Conservation (phyloP, 352 stramenopile species). For the Phytopythium oedochilum region DNA sequence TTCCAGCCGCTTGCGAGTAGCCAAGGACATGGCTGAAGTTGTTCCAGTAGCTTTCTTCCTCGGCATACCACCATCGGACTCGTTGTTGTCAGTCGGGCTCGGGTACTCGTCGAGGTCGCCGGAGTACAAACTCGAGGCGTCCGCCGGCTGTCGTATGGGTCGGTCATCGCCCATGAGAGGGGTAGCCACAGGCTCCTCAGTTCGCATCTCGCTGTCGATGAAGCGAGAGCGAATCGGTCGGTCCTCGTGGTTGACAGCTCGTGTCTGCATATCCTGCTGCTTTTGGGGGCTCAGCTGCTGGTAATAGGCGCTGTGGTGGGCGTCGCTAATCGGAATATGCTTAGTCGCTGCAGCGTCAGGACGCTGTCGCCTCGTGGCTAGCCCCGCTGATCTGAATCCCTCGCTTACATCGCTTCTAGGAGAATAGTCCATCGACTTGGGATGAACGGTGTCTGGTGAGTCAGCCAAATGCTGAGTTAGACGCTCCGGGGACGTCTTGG, state of each 20-base stretch:
- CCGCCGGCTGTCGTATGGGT: constrained; percentile 28
- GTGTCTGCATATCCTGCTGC: constrained; percentile 38
- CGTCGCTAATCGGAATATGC: background rate
- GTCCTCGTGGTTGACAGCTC: constrained; percentile 19
- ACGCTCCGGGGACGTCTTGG: constrained; percentile 6
- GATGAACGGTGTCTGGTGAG: background rate
- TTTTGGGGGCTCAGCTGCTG: constrained; percentile 32
- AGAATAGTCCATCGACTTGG: background rate
- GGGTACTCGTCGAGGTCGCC: constrained; percentile 1
- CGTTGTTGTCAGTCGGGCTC: constrained; percentile 16
- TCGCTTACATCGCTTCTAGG: background rate
- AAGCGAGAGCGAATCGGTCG: constrained; percentile 33
- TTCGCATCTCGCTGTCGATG: constrained; percentile 6
- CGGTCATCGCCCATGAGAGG: constrained; percentile 18
- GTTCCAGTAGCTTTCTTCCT: constrained; percentile 3
- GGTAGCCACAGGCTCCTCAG: background rate
- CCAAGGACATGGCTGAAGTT: constrained; percentile 3
- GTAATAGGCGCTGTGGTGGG: background rate
- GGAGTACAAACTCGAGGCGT: background rate
- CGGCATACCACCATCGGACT: constrained; percentile 5
- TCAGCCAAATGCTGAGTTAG: background rate
- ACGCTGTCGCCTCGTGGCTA: background rate
- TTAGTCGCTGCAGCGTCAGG: background rate
- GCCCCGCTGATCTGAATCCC: background rate
- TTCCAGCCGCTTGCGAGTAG: constrained; percentile 47